phyloP scores from a whole-genome alignment of 1,139 yeast genomes.

The Suhomyces atakaporum region DNA sequence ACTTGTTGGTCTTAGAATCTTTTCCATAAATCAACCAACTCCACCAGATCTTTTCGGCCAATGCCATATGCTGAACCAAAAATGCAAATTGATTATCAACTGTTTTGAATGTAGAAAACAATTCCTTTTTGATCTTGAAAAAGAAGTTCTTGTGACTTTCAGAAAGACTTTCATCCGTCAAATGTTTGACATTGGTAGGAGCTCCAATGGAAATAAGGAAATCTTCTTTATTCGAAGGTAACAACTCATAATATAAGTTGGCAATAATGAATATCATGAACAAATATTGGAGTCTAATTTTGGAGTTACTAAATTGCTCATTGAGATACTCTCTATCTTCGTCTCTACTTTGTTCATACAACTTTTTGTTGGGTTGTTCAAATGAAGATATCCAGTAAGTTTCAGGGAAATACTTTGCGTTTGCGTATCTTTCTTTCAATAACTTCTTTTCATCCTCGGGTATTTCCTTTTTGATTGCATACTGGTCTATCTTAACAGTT shows the following conservation, averaged over 20 bases:
- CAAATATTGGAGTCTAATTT: constrained; percentile 31
- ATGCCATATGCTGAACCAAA: constrained; percentile 29
- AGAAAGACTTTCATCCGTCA: constrained; percentile 36
- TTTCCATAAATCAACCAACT: constrained; percentile 45
- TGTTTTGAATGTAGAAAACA: constrained; percentile 22
- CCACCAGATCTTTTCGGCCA: constrained; percentile 44
- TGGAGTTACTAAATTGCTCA: constrained; percentile 29
- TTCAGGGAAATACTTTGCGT: constrained; percentile 37
- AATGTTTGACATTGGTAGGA: constrained; percentile 35
- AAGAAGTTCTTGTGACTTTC: constrained; percentile 28
- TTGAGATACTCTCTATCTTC: constrained; percentile 32
- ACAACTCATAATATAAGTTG: constrained; percentile 33
- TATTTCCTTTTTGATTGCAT: constrained; percentile 18
- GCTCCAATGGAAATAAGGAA: constrained; percentile 29
- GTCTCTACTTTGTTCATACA: constrained; percentile 21
- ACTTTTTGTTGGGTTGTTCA: constrained; percentile 16
- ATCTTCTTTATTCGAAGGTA: constrained; percentile 24
- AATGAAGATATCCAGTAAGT: constrained; percentile 38
- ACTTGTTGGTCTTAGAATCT: constrained; percentile 32
- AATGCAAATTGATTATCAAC: constrained; percentile 31
- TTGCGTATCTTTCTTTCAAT: constrained; percentile 25
- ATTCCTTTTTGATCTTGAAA: constrained; percentile 29
- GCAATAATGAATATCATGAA: constrained; percentile 37
- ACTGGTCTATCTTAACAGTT: constrained; percentile 22
- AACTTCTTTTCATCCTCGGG: constrained; percentile 21